phyloP scores from a whole-genome alignment of 78 protist genomes.

The Emiliania huxleyi region DNA sequence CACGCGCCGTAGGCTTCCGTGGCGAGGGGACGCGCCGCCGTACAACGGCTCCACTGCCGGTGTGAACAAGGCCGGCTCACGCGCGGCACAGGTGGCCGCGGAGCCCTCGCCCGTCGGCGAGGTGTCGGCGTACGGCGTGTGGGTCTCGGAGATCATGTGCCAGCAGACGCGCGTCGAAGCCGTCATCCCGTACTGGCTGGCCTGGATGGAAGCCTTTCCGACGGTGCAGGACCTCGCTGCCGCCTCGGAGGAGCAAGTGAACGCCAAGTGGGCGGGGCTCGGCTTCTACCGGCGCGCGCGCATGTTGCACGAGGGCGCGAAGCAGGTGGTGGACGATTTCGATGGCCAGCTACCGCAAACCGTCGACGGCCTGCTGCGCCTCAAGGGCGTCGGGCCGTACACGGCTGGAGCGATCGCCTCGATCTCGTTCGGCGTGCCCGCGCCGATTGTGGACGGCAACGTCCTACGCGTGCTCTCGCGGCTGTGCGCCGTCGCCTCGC shows the following conservation, averaged over 20 bases:
- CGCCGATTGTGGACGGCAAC: slow-evolving; percentile 73
- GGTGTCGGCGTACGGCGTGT: slow-evolving; percentile 63
- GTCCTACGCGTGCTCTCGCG: slow-evolving; percentile 81
- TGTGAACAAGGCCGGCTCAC: not conserved
- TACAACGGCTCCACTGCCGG: slow-evolving; percentile 5
- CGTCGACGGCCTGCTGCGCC: not conserved
- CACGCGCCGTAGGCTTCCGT: not conserved
- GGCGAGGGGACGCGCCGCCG: slow-evolving; percentile 36
- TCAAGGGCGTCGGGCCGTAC: slow-evolving; percentile 80
- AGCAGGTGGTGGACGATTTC: slow-evolving; percentile 15
- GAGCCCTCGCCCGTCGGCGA: not conserved
- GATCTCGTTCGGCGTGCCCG: slow-evolving; percentile 32
- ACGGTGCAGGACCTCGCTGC: slow-evolving; percentile 63
- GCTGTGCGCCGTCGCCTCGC: slow-evolving; percentile 57
- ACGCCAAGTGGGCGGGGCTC: slow-evolving; percentile 76
- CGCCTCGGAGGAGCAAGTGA: slow-evolving; percentile 53
- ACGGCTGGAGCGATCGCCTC: slow-evolving; percentile 72
- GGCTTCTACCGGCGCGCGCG: slow-evolving; percentile 84
- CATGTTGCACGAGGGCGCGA: slow-evolving; percentile 68
- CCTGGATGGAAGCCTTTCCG: slow-evolving; percentile 64
- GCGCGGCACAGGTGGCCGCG: not conserved
- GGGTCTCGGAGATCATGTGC: slow-evolving; percentile 85
- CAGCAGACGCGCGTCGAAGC: slow-evolving; percentile 81
- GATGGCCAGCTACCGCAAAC: not conserved
- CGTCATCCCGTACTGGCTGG: not conserved